Evolutionary conservation across 148 eudicot species (phyloP), one percentile per base, ranked within the genome.

Genomic region (Amaranthus cruentus): DNA sequence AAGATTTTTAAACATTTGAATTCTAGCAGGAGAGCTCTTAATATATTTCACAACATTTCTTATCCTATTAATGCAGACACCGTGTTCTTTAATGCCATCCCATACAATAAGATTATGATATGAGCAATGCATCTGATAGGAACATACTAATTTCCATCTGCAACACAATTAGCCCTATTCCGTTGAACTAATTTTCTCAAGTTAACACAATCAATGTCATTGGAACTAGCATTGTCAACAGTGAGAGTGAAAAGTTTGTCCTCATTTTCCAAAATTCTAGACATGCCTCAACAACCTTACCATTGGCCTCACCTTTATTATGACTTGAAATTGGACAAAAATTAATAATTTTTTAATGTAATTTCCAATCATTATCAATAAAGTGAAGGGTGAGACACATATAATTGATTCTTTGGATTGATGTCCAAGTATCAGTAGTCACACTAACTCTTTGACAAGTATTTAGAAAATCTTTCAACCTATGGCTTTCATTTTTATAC

Each of bases 151-250:
- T 57, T 28, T 42, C 51, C 64, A 7, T 11, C 42, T 2, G 13
- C 58, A 70, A 47, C 13, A 70, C 50, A 15, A 44, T 51, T 10
- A 43, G 4, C 12, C 55, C 62, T 6, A 18, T 70, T 42, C 5
- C 9, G 58, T 5, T 18, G 18, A 18, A 18, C 18, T 18, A 18
- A 18, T 18, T 18, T 18, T 18, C 18, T 18, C 18, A 18, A 18
- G 18, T 18, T 18, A 18, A 18, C 18, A 18, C 18, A 18, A 18
- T 18, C 18, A 18, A 18, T 18, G 73, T 15, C 18, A 18, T 18
- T 18, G 18, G 18, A 18, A 70, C 73, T n/a, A 54, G 73, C 62
- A 70, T 50, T 70, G 7, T 70, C 73, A 28, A 70, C 47, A 7
- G 28, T 70, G 4, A 70, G 0, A 70, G 6, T 0, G 4, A 5